phyloP scores from a whole-genome alignment of 2,329 filamentous ascomycete genomes.

The Fusarium miscanthi region DNA sequence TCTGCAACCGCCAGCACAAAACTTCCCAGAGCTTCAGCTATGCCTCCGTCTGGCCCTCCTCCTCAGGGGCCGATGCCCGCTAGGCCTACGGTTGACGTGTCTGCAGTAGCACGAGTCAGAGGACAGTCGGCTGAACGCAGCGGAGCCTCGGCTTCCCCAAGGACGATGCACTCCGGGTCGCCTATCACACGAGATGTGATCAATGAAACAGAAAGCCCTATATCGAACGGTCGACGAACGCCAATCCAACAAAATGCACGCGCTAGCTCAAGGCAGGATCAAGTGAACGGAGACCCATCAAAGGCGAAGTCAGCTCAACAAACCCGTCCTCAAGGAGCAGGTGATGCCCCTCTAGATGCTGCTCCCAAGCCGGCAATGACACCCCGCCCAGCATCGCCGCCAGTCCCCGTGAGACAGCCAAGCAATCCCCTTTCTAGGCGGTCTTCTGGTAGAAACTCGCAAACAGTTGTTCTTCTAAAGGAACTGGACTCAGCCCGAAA shows the following conservation, averaged over 20 bases:
- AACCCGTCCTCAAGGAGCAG: slow-evolving; percentile 68
- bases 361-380: slow-evolving; percentile 51
- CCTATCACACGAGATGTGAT: slow-evolving; percentile 53
- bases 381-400: slow-evolving; percentile 65
- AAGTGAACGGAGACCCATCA: slow-evolving; percentile 42
- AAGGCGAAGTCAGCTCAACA: slow-evolving; percentile 51
- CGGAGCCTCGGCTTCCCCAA: slow-evolving; percentile 53
- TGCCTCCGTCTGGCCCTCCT: slow-evolving; percentile 61
- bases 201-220: slow-evolving; percentile 62
- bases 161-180: slow-evolving; percentile 51
- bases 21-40: slow-evolving; percentile 46
- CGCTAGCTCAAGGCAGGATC: slow-evolving; percentile 53
- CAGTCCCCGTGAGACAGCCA: slow-evolving; percentile 66
- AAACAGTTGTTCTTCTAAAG: slow-evolving; percentile 81
- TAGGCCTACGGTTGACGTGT: slow-evolving; percentile 58
- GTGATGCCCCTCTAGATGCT: slow-evolving; percentile 75
- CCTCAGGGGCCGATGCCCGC: slow-evolving; percentile 65
- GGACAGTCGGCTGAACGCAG: slow-evolving; percentile 62
- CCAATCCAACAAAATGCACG: slow-evolving; percentile 64
- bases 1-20: slow-evolving; percentile 52
- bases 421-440: slow-evolving; percentile 70
- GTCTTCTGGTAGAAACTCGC: slow-evolving; percentile 70
- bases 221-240: slow-evolving; percentile 71
- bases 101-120: slow-evolving; percentile 56
- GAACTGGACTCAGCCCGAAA: slow-evolving; percentile 88